phyloP scores from a whole-genome alignment of 202 grass and related monocot genomes.

The Setaria viridis region DNA sequence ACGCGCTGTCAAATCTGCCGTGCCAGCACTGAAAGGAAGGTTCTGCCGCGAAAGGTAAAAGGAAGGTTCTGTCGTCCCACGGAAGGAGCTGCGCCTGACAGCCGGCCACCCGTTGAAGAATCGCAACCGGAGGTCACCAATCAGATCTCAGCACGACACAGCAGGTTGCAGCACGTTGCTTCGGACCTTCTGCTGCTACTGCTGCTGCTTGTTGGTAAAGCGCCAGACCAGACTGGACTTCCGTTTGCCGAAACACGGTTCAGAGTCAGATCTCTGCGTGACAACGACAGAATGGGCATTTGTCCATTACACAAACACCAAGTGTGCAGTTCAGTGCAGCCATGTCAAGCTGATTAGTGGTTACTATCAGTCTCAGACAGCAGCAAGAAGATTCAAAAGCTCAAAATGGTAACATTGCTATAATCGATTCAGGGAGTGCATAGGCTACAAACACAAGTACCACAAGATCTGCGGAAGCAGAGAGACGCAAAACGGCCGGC shows the following conservation, averaged over 20 bases:
- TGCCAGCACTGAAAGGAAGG: not conserved
- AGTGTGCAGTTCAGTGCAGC: not conserved
- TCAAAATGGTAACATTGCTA: slow-evolving; percentile 71
- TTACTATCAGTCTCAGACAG: not conserved
- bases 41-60: not conserved
- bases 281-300: not conserved
- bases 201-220: not conserved
- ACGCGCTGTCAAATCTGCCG: not conserved
- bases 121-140: not conserved
- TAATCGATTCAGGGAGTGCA: slow-evolving; percentile 72
- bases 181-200: not conserved
- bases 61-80: not conserved
- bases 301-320: not conserved
- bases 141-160: not conserved
- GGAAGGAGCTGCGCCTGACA: not conserved
- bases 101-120: not conserved
- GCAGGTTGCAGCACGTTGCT: not conserved
- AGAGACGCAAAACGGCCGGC: slow-evolving; percentile 48
- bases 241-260: not conserved
- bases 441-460: slow-evolving; percentile 57
- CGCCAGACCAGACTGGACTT: not conserved
- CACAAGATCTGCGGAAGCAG: slow-evolving; percentile 56
- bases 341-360: not conserved
- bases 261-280: not conserved
- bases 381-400: slow-evolving; percentile 23